These are phyloP conservation scores for Neodidymelliopsis sp. DNA, from an alignment of 2,329 filamentous ascomycete genomes.

Conservation along the genomic window DNA sequence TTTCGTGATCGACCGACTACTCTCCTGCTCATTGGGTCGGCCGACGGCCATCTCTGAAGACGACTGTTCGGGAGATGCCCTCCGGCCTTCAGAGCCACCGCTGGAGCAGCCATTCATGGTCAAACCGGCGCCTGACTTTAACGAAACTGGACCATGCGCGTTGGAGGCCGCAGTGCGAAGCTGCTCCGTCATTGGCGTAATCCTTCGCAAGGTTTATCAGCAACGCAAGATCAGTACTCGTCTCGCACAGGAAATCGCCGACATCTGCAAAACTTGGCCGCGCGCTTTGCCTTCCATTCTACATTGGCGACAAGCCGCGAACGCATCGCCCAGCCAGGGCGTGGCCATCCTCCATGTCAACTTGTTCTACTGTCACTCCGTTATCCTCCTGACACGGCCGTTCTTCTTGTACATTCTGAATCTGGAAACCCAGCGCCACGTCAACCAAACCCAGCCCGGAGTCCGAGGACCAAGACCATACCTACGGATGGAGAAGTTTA, in stretches of 20 bases:
- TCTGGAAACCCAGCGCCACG: slow-evolving; percentile 49
- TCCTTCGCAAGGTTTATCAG: slow-evolving; percentile 67
- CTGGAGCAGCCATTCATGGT: slow-evolving; percentile 28
- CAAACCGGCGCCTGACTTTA: slow-evolving; percentile 30
- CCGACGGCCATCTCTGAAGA: slow-evolving; percentile 68
- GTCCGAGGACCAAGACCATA: slow-evolving; percentile 37
- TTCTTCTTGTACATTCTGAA: slow-evolving; percentile 68
- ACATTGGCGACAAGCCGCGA: slow-evolving; percentile 59
- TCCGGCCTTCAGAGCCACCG: slow-evolving; percentile 40
- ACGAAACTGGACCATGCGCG: slow-evolving; percentile 49
- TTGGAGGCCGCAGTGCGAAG: slow-evolving; percentile 66
- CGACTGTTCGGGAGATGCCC: slow-evolving; percentile 64
- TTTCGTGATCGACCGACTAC: slow-evolving; percentile 69
- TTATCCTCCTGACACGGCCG: slow-evolving; percentile 69
- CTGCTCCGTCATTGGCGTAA: slow-evolving; percentile 65
- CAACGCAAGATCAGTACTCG: slow-evolving; percentile 65
- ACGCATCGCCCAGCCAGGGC: slow-evolving; percentile 57
- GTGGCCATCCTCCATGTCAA: slow-evolving; percentile 70
- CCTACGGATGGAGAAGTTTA: slow-evolving; percentile 58
- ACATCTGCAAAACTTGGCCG: slow-evolving; percentile 62
- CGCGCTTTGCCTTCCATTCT: slow-evolving; percentile 58
- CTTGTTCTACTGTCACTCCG: slow-evolving; percentile 67
- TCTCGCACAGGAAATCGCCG: slow-evolving; percentile 65
- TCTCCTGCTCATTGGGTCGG: slow-evolving; percentile 68
- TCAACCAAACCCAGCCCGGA: slow-evolving; percentile 34